These are phyloP conservation scores for Lunasporangiospora selenospora DNA, from an alignment of 192 early-diverging fungal species.

Conservation along the genomic window DNA sequence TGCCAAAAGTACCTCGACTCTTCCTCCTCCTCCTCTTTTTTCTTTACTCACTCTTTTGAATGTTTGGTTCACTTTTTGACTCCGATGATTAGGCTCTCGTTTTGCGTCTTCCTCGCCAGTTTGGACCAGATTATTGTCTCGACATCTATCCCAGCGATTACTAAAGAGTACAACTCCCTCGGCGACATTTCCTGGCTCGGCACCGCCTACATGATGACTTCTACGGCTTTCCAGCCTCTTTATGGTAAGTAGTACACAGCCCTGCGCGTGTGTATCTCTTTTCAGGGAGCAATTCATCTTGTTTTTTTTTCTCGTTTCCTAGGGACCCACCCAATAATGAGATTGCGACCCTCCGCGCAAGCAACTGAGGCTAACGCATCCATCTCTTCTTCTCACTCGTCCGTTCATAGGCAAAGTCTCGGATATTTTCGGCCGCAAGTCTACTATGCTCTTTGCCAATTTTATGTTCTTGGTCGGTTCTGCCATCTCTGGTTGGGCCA, in stretches of 20 bases:
- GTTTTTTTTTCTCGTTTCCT: no score
- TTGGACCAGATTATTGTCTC: constrained; percentile 80
- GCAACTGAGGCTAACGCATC: no score
- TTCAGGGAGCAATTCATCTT: no score
- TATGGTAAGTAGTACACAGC: no score
- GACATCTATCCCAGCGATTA: constrained; percentile 69
- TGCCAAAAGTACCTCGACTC: not conserved
- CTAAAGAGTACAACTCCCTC: constrained; percentile 62
- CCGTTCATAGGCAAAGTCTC: constrained; percentile 1
- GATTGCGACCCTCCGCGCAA: no score
- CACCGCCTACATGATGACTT: constrained; percentile 70
- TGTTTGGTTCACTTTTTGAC: no score
- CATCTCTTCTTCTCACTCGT: no score
- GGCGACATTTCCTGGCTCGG: constrained; percentile 67
- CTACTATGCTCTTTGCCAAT: constrained; percentile 41
- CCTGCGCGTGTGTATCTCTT: no score
- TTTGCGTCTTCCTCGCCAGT: constrained; percentile 67
- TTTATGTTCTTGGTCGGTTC: constrained; percentile 52
- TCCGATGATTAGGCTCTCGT: constrained; percentile 49
- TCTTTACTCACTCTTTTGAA: not conserved
- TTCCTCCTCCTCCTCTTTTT: not conserved
- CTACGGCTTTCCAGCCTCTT: constrained; percentile 46
- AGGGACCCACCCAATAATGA: no score
- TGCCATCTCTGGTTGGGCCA: constrained; percentile 44
- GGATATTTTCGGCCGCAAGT: constrained; percentile 38